Percentiles rank a stretch among this genome's conserved stretches.
phyloP scores from a whole-genome alignment of 495 filamentous ascomycete species.

The Pyrenopolyporus hunteri region DNA sequence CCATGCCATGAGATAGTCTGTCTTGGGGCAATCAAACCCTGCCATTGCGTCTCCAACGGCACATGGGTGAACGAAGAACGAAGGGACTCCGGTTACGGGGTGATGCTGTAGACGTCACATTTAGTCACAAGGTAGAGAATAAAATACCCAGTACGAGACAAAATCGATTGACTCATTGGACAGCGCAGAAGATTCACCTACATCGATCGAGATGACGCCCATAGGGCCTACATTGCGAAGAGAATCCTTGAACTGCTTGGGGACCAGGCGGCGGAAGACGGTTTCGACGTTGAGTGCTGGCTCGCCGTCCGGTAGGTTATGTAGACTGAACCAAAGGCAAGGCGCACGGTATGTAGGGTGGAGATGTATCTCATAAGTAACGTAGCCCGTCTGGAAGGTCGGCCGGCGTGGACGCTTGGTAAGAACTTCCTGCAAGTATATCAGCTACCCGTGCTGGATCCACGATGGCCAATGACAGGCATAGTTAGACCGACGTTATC shows the following conservation, averaged over 20 bases:
- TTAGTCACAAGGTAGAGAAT: conserved; percentile 52
- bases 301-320: conserved; percentile 51
- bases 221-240: conserved; percentile 66
- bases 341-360: conserved; percentile 64
- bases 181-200: conserved; percentile 58
- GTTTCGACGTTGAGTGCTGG: conserved; percentile 61
- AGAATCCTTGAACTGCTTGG: conserved; percentile 61
- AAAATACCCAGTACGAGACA: conserved; percentile 41
- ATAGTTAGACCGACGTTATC: conserved; percentile 48
- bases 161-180: conserved; percentile 53
- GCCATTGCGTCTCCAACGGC: conserved; percentile 80
- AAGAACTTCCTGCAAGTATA: conserved; percentile 44
- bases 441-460: conserved; percentile 43
- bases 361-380: conserved; percentile 65
- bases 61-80: conserved; percentile 87
- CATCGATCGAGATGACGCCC: conserved; percentile 78
- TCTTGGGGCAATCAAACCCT: conserved; percentile 57
- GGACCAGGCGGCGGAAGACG: conserved; percentile 73
- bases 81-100: conserved; percentile 72
- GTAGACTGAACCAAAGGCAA: conserved; percentile 64
- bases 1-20: conserved; percentile 80
- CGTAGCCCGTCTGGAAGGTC: conserved; percentile 58
- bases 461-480: conserved; percentile 32
- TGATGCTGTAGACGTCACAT: conserved; percentile 67
- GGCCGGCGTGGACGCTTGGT: conserved; percentile 33